These are phyloP conservation scores for Nakaseomyces sp. DNA, from an alignment of 1,139 yeast genomes.

Conservation along the genomic window DNA sequence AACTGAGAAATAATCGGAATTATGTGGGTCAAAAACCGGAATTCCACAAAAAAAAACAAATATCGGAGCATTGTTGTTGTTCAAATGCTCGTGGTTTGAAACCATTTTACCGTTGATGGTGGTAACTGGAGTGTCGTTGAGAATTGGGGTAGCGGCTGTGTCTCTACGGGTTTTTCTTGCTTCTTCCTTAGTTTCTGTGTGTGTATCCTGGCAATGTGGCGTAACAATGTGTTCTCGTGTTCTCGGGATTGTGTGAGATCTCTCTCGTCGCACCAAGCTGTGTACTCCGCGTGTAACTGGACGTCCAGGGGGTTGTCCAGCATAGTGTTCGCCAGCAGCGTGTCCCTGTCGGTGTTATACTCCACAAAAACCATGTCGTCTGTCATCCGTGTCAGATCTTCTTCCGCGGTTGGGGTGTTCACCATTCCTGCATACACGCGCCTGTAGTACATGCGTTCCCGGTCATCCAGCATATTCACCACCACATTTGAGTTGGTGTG, in stretches of 20 bases:
- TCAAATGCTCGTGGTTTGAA: background rate
- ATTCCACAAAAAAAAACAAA: too few species aligned
- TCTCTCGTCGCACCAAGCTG: background rate
- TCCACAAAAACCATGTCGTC: background rate
- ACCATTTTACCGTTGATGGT: background rate
- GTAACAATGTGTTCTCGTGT: constrained; percentile 1
- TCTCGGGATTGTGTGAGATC: background rate
- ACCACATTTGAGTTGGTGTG: too few species aligned
- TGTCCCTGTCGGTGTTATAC: background rate
- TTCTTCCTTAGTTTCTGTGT: too few species aligned
- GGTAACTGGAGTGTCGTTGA: background rate
- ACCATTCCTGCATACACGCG: too few species aligned
- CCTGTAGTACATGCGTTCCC: too few species aligned
- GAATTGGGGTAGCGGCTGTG: background rate
- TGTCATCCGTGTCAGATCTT: too few species aligned
- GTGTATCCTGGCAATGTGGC: background rate
- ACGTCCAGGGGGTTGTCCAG: constrained; percentile 3
- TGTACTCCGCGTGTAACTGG: background rate
- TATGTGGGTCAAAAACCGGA: too few species aligned
- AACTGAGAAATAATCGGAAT: too few species aligned
- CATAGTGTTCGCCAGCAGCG: background rate
- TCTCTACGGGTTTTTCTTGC: background rate
- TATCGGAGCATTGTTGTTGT: background rate
- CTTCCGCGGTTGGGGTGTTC: too few species aligned
- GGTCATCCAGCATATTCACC: too few species aligned